Percentiles rank a stretch among this genome's conserved stretches.
phyloP scores from a whole-genome alignment of 176 grass and related monocot genomes.

The Oropetium thomaeum region DNA sequence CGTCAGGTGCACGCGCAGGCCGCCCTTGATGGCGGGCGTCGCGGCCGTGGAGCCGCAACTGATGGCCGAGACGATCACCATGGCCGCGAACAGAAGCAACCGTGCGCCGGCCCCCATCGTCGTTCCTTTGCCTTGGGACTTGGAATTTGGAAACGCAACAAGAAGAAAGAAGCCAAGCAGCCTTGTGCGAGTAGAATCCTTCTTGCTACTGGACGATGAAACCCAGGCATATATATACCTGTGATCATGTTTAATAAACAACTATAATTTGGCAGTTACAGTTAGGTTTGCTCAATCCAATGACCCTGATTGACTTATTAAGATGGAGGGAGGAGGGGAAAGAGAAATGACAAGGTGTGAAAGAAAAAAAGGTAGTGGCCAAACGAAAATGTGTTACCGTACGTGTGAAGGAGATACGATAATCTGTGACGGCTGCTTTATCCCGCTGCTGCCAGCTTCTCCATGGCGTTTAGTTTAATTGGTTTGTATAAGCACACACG shows the following conservation, averaged over 20 bases:
- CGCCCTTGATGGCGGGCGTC: conserved; percentile 21
- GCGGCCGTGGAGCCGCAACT: conserved; percentile 11
- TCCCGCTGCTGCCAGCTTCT: conserved; percentile 29
- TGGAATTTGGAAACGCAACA: background rate
- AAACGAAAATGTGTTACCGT: conserved; percentile 9
- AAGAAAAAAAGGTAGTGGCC: background rate
- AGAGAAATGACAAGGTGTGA: background rate
- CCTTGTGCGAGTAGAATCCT: background rate
- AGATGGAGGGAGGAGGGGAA: background rate
- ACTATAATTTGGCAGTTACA: conserved; percentile 35
- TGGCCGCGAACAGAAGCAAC: conserved; percentile 30
- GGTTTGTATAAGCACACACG: background rate
- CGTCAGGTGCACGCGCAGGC: conserved; percentile 59
- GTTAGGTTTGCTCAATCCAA: conserved; percentile 43
- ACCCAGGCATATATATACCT: conserved; percentile 22
- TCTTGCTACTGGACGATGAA: background rate
- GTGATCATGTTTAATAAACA: background rate
- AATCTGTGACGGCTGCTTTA: conserved; percentile 25
- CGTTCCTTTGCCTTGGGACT: background rate
- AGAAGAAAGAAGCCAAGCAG: background rate
- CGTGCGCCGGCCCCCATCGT: conserved; percentile 8
- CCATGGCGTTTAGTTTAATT: conserved; percentile 34
- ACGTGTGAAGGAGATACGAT: conserved; percentile 1
- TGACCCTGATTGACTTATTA: too few relatives aligned
- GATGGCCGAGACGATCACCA: background rate